Conservation (phyloP, 2,329 filamentous ascomycete species). For the Anisogramma anomala region DNA sequence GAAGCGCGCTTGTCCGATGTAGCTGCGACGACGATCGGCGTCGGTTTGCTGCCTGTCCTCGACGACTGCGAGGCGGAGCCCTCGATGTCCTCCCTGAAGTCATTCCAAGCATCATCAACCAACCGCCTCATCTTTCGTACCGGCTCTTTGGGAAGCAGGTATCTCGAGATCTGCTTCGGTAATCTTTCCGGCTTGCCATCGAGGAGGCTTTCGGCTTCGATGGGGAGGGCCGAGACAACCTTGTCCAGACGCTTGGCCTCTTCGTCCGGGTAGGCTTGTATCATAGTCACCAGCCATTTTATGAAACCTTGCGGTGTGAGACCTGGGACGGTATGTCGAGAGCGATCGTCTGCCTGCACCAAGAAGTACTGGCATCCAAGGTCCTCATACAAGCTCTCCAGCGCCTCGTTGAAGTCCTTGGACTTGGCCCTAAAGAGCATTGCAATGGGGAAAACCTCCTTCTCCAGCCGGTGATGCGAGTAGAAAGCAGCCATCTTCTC, state of each 20-base stretch:
- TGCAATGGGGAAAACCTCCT: constrained; percentile 60
- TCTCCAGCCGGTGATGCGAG: constrained; percentile 47
- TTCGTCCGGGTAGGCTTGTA: constrained; percentile 63
- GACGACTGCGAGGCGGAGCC: background rate
- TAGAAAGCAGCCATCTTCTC: constrained; percentile 68
- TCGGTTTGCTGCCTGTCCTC: background rate
- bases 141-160: constrained; percentile 52
- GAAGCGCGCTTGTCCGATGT: constrained; percentile 6
- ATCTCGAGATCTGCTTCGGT: constrained; percentile 65
- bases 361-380: constrained; percentile 53
- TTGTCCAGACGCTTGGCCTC: constrained; percentile 61
- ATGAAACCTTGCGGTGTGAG: constrained; percentile 58
- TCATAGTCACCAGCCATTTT: constrained; percentile 60
- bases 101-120: constrained; percentile 47
- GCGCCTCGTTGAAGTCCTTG: constrained; percentile 34
- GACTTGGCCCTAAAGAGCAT: constrained; percentile 38
- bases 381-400: constrained; percentile 45
- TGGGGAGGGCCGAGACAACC: constrained; percentile 58
- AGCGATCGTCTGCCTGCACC: constrained; percentile 40
- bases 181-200: constrained; percentile 59
- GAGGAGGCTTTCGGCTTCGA: constrained; percentile 40
- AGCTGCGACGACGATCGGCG: constrained; percentile 2
- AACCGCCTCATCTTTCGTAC: constrained; percentile 47
- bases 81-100: constrained; percentile 24
- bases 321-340: constrained; percentile 48